Evolutionary conservation across 2,329 filamentous ascomycete species (phyloP).

Genomic region (Diaporthe sp.): DNA sequence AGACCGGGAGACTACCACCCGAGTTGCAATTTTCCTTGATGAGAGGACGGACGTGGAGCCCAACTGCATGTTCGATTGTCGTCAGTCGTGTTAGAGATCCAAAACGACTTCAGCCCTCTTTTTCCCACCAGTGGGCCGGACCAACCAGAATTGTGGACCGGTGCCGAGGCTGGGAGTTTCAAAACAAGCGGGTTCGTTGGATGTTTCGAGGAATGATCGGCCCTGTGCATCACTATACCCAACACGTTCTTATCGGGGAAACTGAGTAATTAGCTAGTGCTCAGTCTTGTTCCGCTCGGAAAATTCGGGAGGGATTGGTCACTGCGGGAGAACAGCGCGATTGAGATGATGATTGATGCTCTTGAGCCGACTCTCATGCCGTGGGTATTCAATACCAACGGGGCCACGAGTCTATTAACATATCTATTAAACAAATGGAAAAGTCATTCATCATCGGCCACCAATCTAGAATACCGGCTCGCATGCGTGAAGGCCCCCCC

Average conservation of each 20-base stretch:
- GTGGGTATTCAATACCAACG: constrained; percentile 6
- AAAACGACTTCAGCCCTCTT: constrained; percentile 3
- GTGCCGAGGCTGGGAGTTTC: background rate
- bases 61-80: background rate
- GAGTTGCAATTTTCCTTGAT: background rate
- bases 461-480: background rate
- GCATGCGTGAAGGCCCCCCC: background rate
- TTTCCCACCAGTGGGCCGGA: background rate
- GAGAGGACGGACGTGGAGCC: background rate
- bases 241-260: background rate
- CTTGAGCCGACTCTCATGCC: background rate
- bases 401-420: constrained; percentile 11
- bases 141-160: constrained; percentile 7
- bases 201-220: constrained; percentile 13
- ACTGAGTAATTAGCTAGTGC: background rate
- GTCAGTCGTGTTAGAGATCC: constrained; percentile 1
- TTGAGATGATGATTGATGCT: background rate
- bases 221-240: background rate
- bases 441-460: background rate
- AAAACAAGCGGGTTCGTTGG: constrained; percentile 11
- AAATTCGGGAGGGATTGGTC: background rate
- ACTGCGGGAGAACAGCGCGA: background rate
- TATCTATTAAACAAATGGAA: constrained; percentile 3
- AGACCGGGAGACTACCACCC: background rate
- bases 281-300: background rate